phyloP scores from a whole-genome alignment of 2,329 filamentous ascomycete species.

The Pseudofabraea citricarpa region DNA sequence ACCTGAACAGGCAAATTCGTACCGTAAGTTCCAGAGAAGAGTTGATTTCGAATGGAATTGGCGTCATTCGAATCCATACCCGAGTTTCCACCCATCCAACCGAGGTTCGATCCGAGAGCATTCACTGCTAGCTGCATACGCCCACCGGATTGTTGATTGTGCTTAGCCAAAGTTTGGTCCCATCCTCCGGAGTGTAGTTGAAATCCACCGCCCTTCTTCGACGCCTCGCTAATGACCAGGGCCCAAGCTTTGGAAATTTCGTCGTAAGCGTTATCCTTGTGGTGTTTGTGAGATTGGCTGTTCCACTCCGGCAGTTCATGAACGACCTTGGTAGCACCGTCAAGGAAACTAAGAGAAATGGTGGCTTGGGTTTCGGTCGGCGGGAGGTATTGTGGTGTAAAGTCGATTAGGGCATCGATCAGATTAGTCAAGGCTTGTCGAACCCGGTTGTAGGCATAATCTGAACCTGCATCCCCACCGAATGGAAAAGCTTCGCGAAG shows the following conservation, averaged over 20 bases:
- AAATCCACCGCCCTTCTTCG: slow-evolving; percentile 87
- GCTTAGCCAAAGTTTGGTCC: slow-evolving; percentile 82
- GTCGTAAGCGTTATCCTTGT: slow-evolving; percentile 94
- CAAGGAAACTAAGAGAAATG: slow-evolving; percentile 79
- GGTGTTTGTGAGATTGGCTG: slow-evolving; percentile 78
- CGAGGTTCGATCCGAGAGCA: slow-evolving; percentile 68
- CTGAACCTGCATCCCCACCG: slow-evolving; percentile 76
- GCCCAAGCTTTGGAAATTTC: slow-evolving; percentile 94
- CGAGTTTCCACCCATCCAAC: slow-evolving; percentile 62
- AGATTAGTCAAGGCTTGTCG: slow-evolving; percentile 75
- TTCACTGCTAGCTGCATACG: slow-evolving; percentile 76
- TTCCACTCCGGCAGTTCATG: slow-evolving; percentile 91
- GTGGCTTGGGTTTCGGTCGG: slow-evolving; percentile 83
- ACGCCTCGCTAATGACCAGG: slow-evolving; percentile 82
- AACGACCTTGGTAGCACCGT: slow-evolving; percentile 84
- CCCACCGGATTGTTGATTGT: slow-evolving; percentile 82
- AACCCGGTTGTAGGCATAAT: slow-evolving; percentile 93
- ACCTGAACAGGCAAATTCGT: slow-evolving; percentile 49
- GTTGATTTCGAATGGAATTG: slow-evolving; percentile 56
- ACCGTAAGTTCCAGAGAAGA: slow-evolving; percentile 56
- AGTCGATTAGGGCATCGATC: slow-evolving; percentile 86
- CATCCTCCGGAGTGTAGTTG: slow-evolving; percentile 84
- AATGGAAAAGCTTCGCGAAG: slow-evolving; percentile 79
- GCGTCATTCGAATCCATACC: slow-evolving; percentile 32
- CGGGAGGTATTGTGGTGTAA: slow-evolving; percentile 91